Base-by-base conservation (phyloP, 352 stramenopile species). In the Globisporangium camurandrum region DNA sequence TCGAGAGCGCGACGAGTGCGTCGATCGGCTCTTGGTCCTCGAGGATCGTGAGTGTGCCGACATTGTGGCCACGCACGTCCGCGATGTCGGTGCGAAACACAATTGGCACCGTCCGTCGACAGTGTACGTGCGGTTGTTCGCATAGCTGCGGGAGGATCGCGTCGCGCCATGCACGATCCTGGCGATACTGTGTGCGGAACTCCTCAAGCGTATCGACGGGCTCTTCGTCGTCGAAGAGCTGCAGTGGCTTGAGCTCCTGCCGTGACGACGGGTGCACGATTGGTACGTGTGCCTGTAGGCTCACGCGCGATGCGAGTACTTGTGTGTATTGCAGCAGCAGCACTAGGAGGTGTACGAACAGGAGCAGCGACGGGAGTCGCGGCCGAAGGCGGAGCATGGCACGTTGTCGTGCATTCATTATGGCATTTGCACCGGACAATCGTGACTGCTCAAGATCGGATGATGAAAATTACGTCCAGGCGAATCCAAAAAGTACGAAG, bases 121-220 rank as follows among this genome's bases (percentile, higher is more conserved):
- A 67, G 17, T 43, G 50, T 23, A 64, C 48, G 26, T 39, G 28
- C 23, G 62, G 45, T 14, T 60, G 55, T 2, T 38, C 42, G 49
- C 79, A 90, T 10, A 86, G 51, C 27, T 76, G 66, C 31, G 65
- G 49, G 14, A 84, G 46, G n/a, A 81, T 58, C 23, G 54, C 26
- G 20, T 69, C 27, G 24, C 71, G 69, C 64, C 71, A 84, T 16
- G 36, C 49, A 1, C 40, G 52, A 22, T 47, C 62, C 24, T 82
- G 67, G 12, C 44, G 34, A 44, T 80, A 66, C 4, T 57, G 54
- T 24, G 52, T 22, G 20, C 74, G 74, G 54, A 86, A 77, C 20
- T 43, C 44, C 46, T 84, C 74, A 45, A 86, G 64, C 8, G 57
- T 58, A 54, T 84, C 74, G 23, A 84, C 69, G 19, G 74, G 74